Conservation (phyloP, 1,284 basidiomycete genomes). For the Leccinum solheimii region DNA sequence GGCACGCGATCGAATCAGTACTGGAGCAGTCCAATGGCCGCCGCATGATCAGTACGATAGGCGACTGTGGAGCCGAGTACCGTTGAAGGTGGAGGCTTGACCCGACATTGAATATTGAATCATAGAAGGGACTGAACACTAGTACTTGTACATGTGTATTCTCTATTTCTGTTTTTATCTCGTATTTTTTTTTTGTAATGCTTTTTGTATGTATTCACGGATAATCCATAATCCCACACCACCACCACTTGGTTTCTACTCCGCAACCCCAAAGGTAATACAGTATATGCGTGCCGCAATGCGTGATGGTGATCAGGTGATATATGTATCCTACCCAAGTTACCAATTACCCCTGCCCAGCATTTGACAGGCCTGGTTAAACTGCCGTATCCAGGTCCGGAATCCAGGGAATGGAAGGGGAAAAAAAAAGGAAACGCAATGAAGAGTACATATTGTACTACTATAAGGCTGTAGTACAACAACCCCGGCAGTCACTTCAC, state of each 20-base stretch:
- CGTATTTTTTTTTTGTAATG: neutral
- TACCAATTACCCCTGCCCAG: neutral
- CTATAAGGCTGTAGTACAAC: too few relatives aligned
- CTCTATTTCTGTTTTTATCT: neutral
- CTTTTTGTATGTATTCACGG: neutral
- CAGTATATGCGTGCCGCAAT: neutral
- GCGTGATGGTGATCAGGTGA: neutral
- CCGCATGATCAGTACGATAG: conserved; percentile 63
- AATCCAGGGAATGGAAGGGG: neutral
- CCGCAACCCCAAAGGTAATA: neutral
- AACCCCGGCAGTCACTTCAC: too few relatives aligned
- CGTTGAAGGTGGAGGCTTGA: conserved; percentile 40
- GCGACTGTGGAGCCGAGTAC: conserved; percentile 83
- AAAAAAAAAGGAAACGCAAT: neutral
- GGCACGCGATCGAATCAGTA: conserved; percentile 59
- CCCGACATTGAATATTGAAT: neutral
- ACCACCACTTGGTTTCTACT: neutral
- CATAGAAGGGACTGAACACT: neutral
- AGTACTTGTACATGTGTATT: neutral
- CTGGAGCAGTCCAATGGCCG: conserved; percentile 58
- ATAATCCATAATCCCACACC: neutral
- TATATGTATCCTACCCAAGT: neutral
- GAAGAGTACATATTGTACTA: neutral
- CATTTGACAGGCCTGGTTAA: neutral
- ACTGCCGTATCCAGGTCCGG: neutral